These are phyloP conservation scores for Wakefieldia striispora DNA, from an alignment of 768 basidiomycete species.

Conservation along the genomic window DNA sequence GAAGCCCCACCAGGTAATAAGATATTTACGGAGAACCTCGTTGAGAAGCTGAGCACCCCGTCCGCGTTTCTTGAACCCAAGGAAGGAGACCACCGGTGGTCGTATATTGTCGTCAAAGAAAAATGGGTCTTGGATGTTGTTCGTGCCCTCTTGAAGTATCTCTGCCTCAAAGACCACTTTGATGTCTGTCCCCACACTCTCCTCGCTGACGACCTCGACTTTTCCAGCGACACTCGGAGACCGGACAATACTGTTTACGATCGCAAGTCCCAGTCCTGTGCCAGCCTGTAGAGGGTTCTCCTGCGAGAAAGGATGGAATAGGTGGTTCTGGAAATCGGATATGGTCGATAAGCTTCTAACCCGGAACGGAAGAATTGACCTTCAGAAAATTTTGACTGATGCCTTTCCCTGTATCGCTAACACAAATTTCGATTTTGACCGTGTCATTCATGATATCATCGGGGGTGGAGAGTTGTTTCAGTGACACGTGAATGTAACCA, in stretches of 20 bases:
- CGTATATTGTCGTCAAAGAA: slow-evolving; percentile 38
- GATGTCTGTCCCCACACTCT: slow-evolving; percentile 89
- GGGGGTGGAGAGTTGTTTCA: slow-evolving; percentile 67
- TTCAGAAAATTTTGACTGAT: slow-evolving; percentile 92
- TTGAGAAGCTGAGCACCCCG: slow-evolving; percentile 68
- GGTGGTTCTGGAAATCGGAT: slow-evolving; percentile 60
- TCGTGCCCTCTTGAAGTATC: slow-evolving; percentile 38
- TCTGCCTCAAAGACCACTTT: slow-evolving; percentile 82
- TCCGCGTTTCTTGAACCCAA: slow-evolving; percentile 67
- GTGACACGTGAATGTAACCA: slow-evolving; percentile 83
- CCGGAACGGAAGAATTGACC: slow-evolving; percentile 38
- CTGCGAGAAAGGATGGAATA: slow-evolving; percentile 97
- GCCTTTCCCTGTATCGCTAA: slow-evolving; percentile 92
- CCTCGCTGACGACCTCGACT: slow-evolving; percentile 92
- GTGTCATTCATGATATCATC: slow-evolving; percentile 54
- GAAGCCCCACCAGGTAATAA: slow-evolving; percentile 78
- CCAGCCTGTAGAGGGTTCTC: slow-evolving; percentile 93
- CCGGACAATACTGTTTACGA: slow-evolving; percentile 88
- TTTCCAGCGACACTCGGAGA: slow-evolving; percentile 86
- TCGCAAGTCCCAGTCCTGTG: slow-evolving; percentile 91
- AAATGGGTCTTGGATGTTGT: slow-evolving; percentile 46
- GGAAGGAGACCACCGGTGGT: slow-evolving; percentile 59
- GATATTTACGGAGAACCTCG: slow-evolving; percentile 60
- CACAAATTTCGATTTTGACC: slow-evolving; percentile 78
- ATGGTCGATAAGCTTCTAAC: not conserved